Base-by-base conservation (phyloP, 768 basidiomycete genomes). In the Rhodotorula graminis region DNA sequence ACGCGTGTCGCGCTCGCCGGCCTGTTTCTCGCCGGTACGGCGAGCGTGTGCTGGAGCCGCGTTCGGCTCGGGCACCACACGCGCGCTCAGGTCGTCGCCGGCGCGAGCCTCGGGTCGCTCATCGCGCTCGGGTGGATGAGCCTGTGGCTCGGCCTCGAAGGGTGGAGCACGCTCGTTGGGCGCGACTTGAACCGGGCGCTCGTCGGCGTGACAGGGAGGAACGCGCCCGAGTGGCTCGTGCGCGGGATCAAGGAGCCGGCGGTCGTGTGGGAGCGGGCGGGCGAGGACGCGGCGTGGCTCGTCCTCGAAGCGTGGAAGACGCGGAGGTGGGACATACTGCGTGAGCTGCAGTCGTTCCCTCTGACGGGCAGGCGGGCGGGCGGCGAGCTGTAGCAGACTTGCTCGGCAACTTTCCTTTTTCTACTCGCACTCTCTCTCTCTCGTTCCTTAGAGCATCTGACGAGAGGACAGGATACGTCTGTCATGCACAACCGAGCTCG, bases 1-100 rank as follows among this genome's bases (percentile, higher is more conserved):
- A 64, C 69, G 6, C 64, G 77, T 21, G 10, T 72, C 10, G 53
- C 44, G 0, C 60, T 79, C 37, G 76, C 77, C 0, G 31, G 8
- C 16, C 62, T 66, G 49, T 71, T 70, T 61, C 40, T 73, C 49
- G 59, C 47, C 14, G 71, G 70, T 0, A 67, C 73, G 12, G 50
- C 57, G 11, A 65, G 61, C 33, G 77, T 79, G 14, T 77, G 76
- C 62, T 79, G 77, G 77, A 72, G 70, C 23, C 64, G 78, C 7
- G 73, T 79, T 27, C 53, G 70, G 33, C 63, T 79, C 42, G 77
- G 77, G 2, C 76, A 78, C 57, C 78, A 79, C 66, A 79, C 78
- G 21, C 57, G 40, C 25, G 69, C 68, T 0, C 78, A 79, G 65
- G 78, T 79, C 42, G 12, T 78, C 21, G 78, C 70, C 8, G 78